Percentiles rank a stretch among this genome's conserved stretches.
phyloP scores from a whole-genome alignment of 2,329 filamentous ascomycete genomes.

The Beauveria caledonica region DNA sequence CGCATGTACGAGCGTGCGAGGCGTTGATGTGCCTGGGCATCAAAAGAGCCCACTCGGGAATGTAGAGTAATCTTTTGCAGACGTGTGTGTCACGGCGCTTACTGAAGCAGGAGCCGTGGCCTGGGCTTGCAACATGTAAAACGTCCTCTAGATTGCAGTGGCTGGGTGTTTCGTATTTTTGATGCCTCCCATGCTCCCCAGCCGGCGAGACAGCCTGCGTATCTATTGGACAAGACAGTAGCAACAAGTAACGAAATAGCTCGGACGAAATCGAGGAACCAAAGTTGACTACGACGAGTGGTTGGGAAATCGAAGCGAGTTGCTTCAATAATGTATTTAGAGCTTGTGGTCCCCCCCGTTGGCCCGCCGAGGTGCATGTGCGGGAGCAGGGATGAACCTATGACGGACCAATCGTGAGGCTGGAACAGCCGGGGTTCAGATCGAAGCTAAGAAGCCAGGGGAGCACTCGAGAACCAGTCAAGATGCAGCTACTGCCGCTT shows the following conservation, averaged over 20 bases:
- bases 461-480: conserved; percentile 6
- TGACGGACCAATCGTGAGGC: not conserved
- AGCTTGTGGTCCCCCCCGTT: too few relatives aligned
- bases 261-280: too few relatives aligned
- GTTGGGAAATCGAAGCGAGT: too few relatives aligned
- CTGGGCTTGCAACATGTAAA: too few relatives aligned
- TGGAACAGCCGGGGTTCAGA: not conserved
- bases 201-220: not conserved
- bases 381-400: not conserved
- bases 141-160: too few relatives aligned
- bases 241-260: not conserved
- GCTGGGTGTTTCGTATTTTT: too few relatives aligned
- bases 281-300: too few relatives aligned
- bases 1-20: not conserved
- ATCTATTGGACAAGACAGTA: not conserved
- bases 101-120: not conserved
- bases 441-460: conserved; percentile 1
- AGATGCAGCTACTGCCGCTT: conserved; percentile 5
- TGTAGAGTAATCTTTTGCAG: not conserved
- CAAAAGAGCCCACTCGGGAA: not conserved
- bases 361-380: not conserved
- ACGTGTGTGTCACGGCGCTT: not conserved
- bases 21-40: not conserved
- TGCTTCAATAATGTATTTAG: too few relatives aligned
- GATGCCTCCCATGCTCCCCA: not conserved